Percentiles rank a stretch among this genome's conserved stretches.
phyloP scores from a whole-genome alignment of 2,329 filamentous ascomycete genomes.

The Incumbomyces lentus region DNA sequence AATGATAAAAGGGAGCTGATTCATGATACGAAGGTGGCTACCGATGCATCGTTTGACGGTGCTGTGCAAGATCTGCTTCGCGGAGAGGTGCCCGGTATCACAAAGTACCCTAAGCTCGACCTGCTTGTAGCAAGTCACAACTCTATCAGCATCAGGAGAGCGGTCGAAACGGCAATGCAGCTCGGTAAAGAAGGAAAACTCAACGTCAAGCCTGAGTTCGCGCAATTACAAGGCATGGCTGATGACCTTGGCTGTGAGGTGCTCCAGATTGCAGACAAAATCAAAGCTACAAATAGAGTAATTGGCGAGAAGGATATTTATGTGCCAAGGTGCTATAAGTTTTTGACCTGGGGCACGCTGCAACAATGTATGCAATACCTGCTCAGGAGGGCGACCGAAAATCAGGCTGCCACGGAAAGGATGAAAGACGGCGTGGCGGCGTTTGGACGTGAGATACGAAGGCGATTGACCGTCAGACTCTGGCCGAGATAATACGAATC shows the following conservation, averaged over 20 bases:
- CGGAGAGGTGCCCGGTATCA: constrained; percentile 24
- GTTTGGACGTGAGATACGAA: constrained; percentile 6
- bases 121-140: constrained; percentile 53
- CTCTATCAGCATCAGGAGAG: constrained; percentile 41
- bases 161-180: constrained; percentile 34
- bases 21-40: constrained; percentile 38
- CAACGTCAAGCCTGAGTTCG: constrained; percentile 44
- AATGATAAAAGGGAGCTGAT: constrained; percentile 39
- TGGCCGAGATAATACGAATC: no score
- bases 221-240: constrained; percentile 89
- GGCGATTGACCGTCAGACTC: not conserved
- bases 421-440: constrained; percentile 5
- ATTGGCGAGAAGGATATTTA: constrained; percentile 5
- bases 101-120: constrained; percentile 33
- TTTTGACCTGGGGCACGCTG: constrained; percentile 48
- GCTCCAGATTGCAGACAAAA: constrained; percentile 21
- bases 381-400: constrained; percentile 62
- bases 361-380: constrained; percentile 49
- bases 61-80: constrained; percentile 46
- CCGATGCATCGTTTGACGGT: constrained; percentile 45
- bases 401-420: constrained; percentile 53
- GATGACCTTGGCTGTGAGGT: constrained; percentile 68
- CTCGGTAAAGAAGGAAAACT: constrained; percentile 35
- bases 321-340: constrained; percentile 44
- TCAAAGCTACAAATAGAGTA: constrained; percentile 22